Conservation (phyloP, 345 rosid genomes). For the Boechera retrofracta region DNA sequence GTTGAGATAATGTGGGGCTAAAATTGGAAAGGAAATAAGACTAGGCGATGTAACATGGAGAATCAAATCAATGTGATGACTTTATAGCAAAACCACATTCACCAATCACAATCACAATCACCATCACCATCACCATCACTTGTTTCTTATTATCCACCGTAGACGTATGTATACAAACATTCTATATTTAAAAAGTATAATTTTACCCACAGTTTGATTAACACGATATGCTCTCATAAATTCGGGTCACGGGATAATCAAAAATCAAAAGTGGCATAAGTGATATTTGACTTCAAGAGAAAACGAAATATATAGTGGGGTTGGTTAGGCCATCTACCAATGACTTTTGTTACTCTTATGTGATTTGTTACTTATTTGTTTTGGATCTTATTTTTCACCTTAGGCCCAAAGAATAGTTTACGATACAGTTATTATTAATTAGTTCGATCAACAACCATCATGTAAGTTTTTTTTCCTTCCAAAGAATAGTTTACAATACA, state of each 20-base stretch:
- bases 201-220: neutral
- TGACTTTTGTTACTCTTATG: constrained; percentile 16
- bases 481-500: neutral
- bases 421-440: neutral
- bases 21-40: neutral
- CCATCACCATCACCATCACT: constrained; percentile 6
- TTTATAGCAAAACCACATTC: constrained; percentile 24
- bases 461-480: neutral
- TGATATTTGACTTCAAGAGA: constrained; percentile 35
- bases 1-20: constrained; percentile 14
- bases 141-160: constrained; percentile 19
- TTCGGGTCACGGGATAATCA: constrained; percentile 25
- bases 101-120: neutral
- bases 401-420: neutral
- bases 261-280: constrained; percentile 41
- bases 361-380: constrained; percentile 5
- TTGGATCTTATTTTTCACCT: neutral
- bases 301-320: constrained; percentile 32
- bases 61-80: constrained; percentile 24
- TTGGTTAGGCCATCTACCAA: constrained; percentile 42
- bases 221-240: neutral
- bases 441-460: neutral
- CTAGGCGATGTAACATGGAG: constrained; percentile 26
- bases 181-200: constrained; percentile 1
- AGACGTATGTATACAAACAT: neutral